Evolutionary conservation across 257 asterid species (phyloP), one percentile per base, ranked within the genome.

Genomic region (Perilla frutescens): DNA sequence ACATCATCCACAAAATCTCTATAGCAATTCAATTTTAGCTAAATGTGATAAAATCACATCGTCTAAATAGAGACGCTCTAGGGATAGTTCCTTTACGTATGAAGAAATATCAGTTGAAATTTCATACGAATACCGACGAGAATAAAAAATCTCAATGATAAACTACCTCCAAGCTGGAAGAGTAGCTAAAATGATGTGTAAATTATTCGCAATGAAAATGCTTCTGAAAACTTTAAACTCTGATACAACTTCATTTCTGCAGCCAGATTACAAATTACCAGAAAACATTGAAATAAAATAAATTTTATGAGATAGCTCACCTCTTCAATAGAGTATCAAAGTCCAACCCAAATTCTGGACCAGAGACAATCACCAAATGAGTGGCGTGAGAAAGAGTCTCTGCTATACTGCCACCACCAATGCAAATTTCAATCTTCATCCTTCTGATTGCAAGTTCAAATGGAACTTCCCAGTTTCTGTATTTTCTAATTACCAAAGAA

Each of bases 381-480:
- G 98, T 90, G 71, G 93, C 96, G 79, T 80, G 80, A 77, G 82
- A 79, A 78, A 88, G 87, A 75, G 80, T 66, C 51, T 83, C 87
- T 31, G 82, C 65, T 53, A 90, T 84, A 71, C 63, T 75, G 71
- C 99, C 99, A 77, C 99, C 99, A 26, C 88, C 84, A 76, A 45
- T 74, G 69, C 88, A 85, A 83, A 94, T 82, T 77, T 84, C 95
- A 81, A 86, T 70, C 84, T 86, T 94, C 99, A 94, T 83, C 79
- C 97, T 86, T 83, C 91, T 86, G 74, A 77, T 79, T 69, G 86
- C 82, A 78, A 90, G 81, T 65, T 87, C 96, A 72, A 86, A 69
- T 66, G 85, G 79, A 76, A 79, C 80, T 79, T 87, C 90, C 86
- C 78, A 83, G 62, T 76, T 86, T 73, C 67, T 67, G 65, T 82